phyloP scores from a whole-genome alignment of 139 green algal genomes.

The Coelastrella sp. region DNA sequence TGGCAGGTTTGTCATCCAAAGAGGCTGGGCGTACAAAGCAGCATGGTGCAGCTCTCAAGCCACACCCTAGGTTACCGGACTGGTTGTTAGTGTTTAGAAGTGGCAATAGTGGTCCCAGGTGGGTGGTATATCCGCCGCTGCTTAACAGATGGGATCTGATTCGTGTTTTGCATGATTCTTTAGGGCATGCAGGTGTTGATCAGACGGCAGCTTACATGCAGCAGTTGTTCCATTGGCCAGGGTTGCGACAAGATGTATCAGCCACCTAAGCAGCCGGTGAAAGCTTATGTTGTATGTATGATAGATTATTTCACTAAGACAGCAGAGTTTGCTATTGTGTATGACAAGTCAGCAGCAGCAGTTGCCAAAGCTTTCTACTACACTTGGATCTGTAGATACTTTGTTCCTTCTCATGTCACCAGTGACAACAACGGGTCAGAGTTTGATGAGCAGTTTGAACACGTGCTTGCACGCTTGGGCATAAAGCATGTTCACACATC shows the following conservation, averaged over 20 bases:
- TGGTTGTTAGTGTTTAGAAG: neutral
- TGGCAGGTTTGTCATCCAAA: neutral
- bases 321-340: neutral
- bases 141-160: neutral
- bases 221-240: conserved; percentile 42
- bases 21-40: neutral
- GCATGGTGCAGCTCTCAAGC: neutral
- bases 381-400: conserved; percentile 1
- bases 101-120: neutral
- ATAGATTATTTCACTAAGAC: conserved; percentile 5
- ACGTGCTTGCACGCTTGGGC: neutral
- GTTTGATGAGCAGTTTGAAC: neutral
- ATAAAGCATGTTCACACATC: neutral
- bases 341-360: neutral
- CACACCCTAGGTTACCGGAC: neutral
- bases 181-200: conserved; percentile 44
- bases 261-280: neutral
- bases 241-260: neutral
- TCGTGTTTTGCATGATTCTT: conserved; percentile 31
- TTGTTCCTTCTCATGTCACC: neutral
- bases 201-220: conserved; percentile 27
- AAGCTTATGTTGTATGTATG: conserved; percentile 6
- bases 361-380: conserved; percentile 2
- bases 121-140: conserved; percentile 27
- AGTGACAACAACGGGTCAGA: neutral